Evolutionary conservation across 495 filamentous ascomycete genomes (phyloP).

Genomic region (Aspergillus funiculosus): DNA sequence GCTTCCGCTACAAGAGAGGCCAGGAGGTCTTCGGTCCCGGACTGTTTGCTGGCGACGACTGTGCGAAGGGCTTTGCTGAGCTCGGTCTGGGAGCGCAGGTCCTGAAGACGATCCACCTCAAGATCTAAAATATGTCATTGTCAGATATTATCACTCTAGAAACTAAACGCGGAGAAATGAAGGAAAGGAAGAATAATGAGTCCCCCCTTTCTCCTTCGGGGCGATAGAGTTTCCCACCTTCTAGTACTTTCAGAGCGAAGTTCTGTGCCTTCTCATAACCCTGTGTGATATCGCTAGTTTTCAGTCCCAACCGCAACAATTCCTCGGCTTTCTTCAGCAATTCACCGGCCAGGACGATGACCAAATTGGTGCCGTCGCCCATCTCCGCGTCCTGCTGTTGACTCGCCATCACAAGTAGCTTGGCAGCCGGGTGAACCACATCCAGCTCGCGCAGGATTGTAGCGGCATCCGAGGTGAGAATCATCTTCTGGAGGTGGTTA

Average conservation of each 20-base stretch:
- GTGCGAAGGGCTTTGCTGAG: constrained; percentile 94
- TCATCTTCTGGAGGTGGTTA: constrained; percentile 99
- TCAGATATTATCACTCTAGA: too few relatives aligned
- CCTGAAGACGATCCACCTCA: constrained; percentile 81
- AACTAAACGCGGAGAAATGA: too few relatives aligned
- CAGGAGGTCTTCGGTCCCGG: constrained; percentile 81
- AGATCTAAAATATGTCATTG: constrained; percentile 57
- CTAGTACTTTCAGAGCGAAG: constrained; percentile 76
- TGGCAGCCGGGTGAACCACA: constrained; percentile 96
- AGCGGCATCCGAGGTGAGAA: constrained; percentile 94
- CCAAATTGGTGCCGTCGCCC: constrained; percentile 97
- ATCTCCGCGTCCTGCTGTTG: constrained; percentile 99
- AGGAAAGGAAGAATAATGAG: background rate
- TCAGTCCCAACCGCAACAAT: constrained; percentile 87
- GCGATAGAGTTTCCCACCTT: constrained; percentile 64
- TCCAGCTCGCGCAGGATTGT: constrained; percentile 96
- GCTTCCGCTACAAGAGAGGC: constrained; percentile 86
- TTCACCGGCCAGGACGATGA: constrained; percentile 94
- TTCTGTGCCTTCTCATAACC: constrained; percentile 93
- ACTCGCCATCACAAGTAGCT: constrained; percentile 97
- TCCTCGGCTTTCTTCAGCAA: constrained; percentile 96
- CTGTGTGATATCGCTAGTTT: constrained; percentile 90
- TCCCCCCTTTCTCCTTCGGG: too few relatives aligned
- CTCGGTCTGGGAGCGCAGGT: constrained; percentile 70
- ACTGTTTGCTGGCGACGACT: constrained; percentile 94